These are phyloP conservation scores for Cerioporus squamosus DNA, from an alignment of 1,284 basidiomycete genomes.

Conservation along the genomic window DNA sequence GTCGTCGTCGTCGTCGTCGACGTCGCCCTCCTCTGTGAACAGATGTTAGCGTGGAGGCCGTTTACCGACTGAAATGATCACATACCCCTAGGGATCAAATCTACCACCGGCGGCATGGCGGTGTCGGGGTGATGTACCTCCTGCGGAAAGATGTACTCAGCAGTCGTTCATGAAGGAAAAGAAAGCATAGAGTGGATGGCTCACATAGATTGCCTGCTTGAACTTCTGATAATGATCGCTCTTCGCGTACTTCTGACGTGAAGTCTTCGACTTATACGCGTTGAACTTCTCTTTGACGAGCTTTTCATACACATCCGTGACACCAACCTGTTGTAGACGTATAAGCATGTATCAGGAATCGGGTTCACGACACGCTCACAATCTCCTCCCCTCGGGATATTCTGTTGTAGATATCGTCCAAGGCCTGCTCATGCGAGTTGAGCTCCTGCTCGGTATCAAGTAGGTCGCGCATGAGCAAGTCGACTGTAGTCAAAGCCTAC, in stretches of 20 bases:
- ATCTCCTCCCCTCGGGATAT: conserved; percentile 58
- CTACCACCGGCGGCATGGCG: conserved; percentile 78
- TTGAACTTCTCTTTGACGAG: conserved; percentile 46
- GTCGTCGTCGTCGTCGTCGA: conserved; percentile 77
- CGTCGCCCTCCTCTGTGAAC: conserved; percentile 69
- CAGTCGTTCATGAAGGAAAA: background rate
- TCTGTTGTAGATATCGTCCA: conserved; percentile 60
- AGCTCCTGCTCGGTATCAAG: conserved; percentile 70
- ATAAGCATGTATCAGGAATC: background rate
- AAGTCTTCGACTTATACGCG: conserved; percentile 61
- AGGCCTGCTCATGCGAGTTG: conserved; percentile 52
- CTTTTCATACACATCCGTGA: conserved; percentile 49
- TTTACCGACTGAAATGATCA: no score
- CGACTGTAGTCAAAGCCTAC: conserved; percentile 63
- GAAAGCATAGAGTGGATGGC: no score
- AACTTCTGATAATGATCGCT: conserved; percentile 66
- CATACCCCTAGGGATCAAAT: conserved; percentile 68
- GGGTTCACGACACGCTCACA: conserved; percentile 45
- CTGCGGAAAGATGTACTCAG: conserved; percentile 39
- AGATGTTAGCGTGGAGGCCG: no score
- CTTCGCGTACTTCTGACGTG: conserved; percentile 76
- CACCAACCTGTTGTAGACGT: conserved; percentile 44
- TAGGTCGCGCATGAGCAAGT: conserved; percentile 65
- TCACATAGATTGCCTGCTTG: conserved; percentile 69
- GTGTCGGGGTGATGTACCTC: conserved; percentile 68